Conservation (phyloP, 257 asterid genomes). For the Solanum chilense region DNA sequence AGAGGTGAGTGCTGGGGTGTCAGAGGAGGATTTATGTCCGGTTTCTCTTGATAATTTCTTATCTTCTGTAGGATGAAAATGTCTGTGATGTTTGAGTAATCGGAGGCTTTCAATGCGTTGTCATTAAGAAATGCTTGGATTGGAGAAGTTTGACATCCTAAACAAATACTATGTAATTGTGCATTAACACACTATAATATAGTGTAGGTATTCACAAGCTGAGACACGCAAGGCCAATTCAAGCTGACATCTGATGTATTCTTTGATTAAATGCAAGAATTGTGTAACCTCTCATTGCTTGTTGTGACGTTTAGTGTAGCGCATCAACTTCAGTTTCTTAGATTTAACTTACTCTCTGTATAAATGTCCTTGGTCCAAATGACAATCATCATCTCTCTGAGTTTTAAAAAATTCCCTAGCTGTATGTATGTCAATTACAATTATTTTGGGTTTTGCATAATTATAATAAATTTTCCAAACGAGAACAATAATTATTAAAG, state of each 20-base stretch:
- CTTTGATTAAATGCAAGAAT: conserved; percentile 20
- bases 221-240: conserved; percentile 60
- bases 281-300: not conserved
- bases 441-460: not conserved
- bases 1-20: conserved; percentile 30
- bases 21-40: not conserved
- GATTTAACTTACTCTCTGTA: too few species aligned
- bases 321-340: not conserved
- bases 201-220: conserved; percentile 61
- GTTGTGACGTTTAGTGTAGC: not conserved
- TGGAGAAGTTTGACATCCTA: conserved; percentile 38
- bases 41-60: conserved; percentile 13
- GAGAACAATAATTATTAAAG: not conserved
- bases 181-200: not conserved
- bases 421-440: not conserved
- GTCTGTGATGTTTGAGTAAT: conserved; percentile 76
- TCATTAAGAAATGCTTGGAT: conserved; percentile 72
- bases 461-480: not conserved
- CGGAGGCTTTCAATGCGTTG: conserved; percentile 80
- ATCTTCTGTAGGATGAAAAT: conserved; percentile 53
- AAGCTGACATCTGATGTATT: conserved; percentile 38
- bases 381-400: not conserved
- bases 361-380: too few species aligned
- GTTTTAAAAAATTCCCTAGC: not conserved
- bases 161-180: not conserved